Evolutionary conservation across 2,329 filamentous ascomycete species (phyloP).

Genomic region (Lasiodiplodia sp.): DNA sequence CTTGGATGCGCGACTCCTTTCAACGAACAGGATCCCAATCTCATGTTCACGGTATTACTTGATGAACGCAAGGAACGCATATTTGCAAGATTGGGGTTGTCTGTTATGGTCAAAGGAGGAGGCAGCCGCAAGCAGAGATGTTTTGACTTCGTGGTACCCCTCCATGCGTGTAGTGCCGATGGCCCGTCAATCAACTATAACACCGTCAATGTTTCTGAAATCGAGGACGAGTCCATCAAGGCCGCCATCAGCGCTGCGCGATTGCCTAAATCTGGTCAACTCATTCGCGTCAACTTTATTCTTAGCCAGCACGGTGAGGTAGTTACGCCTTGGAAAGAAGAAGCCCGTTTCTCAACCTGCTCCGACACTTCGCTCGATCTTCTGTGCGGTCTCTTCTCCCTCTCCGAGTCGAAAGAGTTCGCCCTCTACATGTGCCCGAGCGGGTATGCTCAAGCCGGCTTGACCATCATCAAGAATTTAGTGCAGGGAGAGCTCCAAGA

Average conservation of each 20-base stretch:
- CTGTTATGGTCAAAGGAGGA: constrained; percentile 21
- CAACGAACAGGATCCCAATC: constrained; percentile 18
- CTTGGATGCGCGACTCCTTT: constrained; percentile 14
- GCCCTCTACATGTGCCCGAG: constrained; percentile 10
- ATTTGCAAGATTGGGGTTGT: constrained; percentile 2
- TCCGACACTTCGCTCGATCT: constrained; percentile 19
- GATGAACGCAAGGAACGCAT: constrained; percentile 4
- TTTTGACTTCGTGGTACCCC: constrained; percentile 16
- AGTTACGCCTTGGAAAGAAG: constrained; percentile 14
- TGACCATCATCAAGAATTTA: not conserved
- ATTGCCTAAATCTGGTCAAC: not conserved
- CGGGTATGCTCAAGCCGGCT: constrained; percentile 7
- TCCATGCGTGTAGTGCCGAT: not conserved
- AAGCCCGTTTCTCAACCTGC: not conserved
- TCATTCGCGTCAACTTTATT: not conserved
- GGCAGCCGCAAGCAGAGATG: constrained; percentile 8
- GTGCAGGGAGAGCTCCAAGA: not conserved
- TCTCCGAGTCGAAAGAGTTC: not conserved
- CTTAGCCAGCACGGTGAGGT: not conserved
- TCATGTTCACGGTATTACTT: constrained; percentile 14
- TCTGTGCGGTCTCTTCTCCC: constrained; percentile 17
- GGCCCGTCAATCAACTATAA: not conserved
- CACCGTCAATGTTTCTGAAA: not conserved
- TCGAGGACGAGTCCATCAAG: constrained; percentile 1
- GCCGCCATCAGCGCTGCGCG: constrained; percentile 4